Evolutionary conservation across 2,329 filamentous ascomycete species (phyloP).

Genomic region (Ascosphaera apis): DNA sequence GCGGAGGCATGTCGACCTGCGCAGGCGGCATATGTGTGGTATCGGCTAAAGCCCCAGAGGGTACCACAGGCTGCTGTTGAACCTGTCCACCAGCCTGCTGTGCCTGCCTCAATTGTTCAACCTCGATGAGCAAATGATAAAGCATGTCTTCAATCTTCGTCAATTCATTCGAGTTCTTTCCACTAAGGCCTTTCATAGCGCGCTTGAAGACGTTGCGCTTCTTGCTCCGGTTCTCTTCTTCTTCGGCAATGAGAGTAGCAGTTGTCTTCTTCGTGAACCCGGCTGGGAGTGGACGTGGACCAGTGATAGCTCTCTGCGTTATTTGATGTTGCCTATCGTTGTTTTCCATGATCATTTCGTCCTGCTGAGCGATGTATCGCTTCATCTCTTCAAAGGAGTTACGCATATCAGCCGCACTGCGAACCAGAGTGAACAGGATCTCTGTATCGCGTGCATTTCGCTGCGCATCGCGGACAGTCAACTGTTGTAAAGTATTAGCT

Average conservation of each 20-base stretch:
- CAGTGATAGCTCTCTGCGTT: constrained; percentile 61
- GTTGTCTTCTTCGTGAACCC: constrained; percentile 35
- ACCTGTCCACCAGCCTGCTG: constrained; percentile 6
- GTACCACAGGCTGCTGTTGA: constrained; percentile 28
- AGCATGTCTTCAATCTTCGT: constrained; percentile 79
- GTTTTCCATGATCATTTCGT: constrained; percentile 66
- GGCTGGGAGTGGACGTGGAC: constrained; percentile 61
- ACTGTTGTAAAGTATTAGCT: constrained; percentile 19
- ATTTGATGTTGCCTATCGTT: constrained; percentile 76
- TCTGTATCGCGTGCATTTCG: constrained; percentile 91
- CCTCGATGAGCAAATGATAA: constrained; percentile 73
- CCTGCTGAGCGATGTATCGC: constrained; percentile 70
- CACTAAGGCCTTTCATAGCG: constrained; percentile 73
- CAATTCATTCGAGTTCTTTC: constrained; percentile 71
- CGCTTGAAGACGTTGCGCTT: constrained; percentile 84
- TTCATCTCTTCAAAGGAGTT: constrained; percentile 93
- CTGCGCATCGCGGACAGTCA: constrained; percentile 91
- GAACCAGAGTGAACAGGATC: constrained; percentile 80
- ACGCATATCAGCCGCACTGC: constrained; percentile 88
- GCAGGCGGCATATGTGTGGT: constrained; percentile 26
- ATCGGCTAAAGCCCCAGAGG: constrained; percentile 53
- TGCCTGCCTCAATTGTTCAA: constrained; percentile 54
- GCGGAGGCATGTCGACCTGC: constrained; percentile 21
- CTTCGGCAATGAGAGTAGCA: constrained; percentile 24
- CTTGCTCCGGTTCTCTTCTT: constrained; percentile 44